A percentile compares a stretch with the other conserved stretches of the same genome.
phyloP scores from a whole-genome alignment of 1,139 yeast genomes.

The Diutina neorugosa region DNA sequence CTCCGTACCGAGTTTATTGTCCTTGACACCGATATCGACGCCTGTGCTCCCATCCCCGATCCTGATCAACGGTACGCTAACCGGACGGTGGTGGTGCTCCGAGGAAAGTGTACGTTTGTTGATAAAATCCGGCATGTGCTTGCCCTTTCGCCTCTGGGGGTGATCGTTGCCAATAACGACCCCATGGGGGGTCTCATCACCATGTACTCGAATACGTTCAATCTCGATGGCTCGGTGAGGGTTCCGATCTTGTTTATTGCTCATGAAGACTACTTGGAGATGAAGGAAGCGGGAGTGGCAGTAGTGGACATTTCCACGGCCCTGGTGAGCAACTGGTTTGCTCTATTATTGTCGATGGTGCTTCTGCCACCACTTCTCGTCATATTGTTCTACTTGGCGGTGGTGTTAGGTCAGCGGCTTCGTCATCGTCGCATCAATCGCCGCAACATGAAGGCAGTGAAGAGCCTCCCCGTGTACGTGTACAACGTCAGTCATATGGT shows the following conservation, averaged over 20 bases:
- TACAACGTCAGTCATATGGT: constrained; percentile 27
- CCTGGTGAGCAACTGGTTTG: constrained; percentile 29
- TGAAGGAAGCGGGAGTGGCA: constrained; percentile 9
- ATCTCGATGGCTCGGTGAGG: constrained; percentile 19
- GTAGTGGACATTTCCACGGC: constrained; percentile 20
- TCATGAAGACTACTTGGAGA: constrained; percentile 21
- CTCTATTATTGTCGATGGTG: constrained; percentile 27
- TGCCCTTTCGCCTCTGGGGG: constrained; percentile 19
- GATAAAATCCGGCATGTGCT: constrained; percentile 23
- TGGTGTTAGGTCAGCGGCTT: constrained; percentile 21
- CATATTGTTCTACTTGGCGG: constrained; percentile 20
- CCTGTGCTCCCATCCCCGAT: neutral
- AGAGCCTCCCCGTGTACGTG: constrained; percentile 26
- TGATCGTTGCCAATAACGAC: constrained; percentile 31
- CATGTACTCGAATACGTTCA: constrained; percentile 30
- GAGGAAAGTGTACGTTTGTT: constrained; percentile 35
- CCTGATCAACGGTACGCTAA: neutral
- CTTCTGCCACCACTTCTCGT: constrained; percentile 33
- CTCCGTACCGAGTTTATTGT: neutral
- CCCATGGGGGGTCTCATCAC: constrained; percentile 28
- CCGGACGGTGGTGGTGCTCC: constrained; percentile 16
- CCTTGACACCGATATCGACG: neutral
- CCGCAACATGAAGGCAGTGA: constrained; percentile 23
- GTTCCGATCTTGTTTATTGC: constrained; percentile 30
- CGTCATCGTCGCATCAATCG: constrained; percentile 18